These are phyloP conservation scores for Saccharomycopsis synnaedendra DNA, from an alignment of 805 yeast genomes.

Conservation along the genomic window DNA sequence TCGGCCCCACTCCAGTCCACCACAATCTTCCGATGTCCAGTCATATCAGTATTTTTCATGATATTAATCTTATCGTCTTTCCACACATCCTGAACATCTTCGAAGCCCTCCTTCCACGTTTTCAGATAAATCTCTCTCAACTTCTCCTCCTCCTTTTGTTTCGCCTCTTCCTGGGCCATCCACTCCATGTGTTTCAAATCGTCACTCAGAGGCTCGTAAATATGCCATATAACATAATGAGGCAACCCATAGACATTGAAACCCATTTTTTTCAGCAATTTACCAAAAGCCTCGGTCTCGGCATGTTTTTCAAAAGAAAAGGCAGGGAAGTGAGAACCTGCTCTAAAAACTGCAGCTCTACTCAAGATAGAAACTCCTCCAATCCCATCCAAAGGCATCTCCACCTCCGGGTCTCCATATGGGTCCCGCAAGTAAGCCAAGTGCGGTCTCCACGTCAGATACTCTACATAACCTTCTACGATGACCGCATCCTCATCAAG, in stretches of 20 bases:
- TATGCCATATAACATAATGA: constrained; percentile 94
- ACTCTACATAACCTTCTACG: constrained; percentile 95
- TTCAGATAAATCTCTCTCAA: constrained; percentile 54
- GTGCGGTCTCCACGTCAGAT: constrained; percentile 97
- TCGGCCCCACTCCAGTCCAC: constrained; percentile 49
- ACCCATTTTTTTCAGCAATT: constrained; percentile 78
- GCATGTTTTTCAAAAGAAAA: constrained; percentile 94
- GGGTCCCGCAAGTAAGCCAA: constrained; percentile 91
- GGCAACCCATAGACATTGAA: constrained; percentile 82
- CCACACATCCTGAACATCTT: constrained; percentile 69
- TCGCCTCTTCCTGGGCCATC: constrained; percentile 74
- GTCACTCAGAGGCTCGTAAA: constrained; percentile 90
- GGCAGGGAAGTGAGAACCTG: constrained; percentile 93
- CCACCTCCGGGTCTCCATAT: constrained; percentile 87
- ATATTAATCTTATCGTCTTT: constrained; percentile 54
- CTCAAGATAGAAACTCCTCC: constrained; percentile 94
- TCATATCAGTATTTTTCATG: constrained; percentile 66
- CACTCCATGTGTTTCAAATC: constrained; percentile 82
- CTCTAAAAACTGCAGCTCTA: constrained; percentile 74
- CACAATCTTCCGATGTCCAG: constrained; percentile 32
- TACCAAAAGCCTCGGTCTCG: constrained; percentile 96
- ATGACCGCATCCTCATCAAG: constrained; percentile 91
- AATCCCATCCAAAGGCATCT: constrained; percentile 89
- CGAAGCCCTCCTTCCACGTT: constrained; percentile 71
- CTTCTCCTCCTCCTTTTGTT: constrained; percentile 51